Evolutionary conservation across 305 asterid species (phyloP).

Genomic region (Plantago coronopus): DNA sequence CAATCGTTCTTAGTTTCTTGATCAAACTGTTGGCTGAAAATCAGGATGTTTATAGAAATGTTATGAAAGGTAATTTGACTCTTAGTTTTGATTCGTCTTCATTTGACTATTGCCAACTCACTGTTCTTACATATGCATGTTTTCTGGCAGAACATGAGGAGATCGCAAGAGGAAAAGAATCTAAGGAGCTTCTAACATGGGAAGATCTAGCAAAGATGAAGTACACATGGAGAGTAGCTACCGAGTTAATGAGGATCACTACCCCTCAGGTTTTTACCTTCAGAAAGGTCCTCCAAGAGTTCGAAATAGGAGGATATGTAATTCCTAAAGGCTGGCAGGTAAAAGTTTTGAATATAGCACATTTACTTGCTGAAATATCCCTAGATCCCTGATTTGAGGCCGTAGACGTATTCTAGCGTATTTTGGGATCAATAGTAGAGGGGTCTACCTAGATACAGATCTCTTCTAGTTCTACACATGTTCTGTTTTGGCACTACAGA

Average conservation of each 20-base stretch:
- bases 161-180: neutral
- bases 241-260: neutral
- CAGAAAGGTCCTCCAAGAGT: slow-evolving; percentile 8
- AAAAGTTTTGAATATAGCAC: neutral
- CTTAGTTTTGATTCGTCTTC: neutral
- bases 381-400: too few relatives aligned
- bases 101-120: neutral
- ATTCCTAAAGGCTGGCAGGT: slow-evolving; percentile 11
- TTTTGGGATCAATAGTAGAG: too few relatives aligned
- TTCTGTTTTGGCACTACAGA: neutral
- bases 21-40: slow-evolving; percentile 6
- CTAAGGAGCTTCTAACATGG: slow-evolving; percentile 1
- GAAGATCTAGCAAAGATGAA: slow-evolving; percentile 16
- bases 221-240: slow-evolving; percentile 13
- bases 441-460: too few relatives aligned
- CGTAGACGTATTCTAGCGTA: too few relatives aligned
- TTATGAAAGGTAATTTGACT: neutral
- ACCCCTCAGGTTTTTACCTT: neutral
- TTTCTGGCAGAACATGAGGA: slow-evolving; percentile 9
- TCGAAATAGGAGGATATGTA: slow-evolving; percentile 11
- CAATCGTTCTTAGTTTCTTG: slow-evolving; percentile 6
- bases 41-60: slow-evolving; percentile 5
- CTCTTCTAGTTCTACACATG: neutral
- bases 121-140: neutral
- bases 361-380: neutral